Evolutionary conservation across 139 green algal genomes (phyloP), one percentile per base, ranked within the genome.

Genomic region (Coccomyxa sp.): DNA sequence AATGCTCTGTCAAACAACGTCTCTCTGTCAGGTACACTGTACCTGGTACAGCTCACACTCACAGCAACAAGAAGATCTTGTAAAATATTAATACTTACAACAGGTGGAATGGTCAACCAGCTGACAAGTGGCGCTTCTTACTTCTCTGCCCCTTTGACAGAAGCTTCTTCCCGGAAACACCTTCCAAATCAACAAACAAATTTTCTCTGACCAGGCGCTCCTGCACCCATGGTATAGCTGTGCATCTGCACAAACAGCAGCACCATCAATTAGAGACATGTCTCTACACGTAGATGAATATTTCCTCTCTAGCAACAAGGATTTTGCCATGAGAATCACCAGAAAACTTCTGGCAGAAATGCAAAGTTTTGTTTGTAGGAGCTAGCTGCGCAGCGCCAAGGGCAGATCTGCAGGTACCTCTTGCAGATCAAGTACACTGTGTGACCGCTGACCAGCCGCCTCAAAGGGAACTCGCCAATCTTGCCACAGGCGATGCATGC

Each of bases 181-280:
- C 74, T 17, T 38, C 28, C 74, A 78, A 27, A 31, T 78, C 74
- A 16, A 78, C 74, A 78, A 32, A 38, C n/a, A 78, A 10, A 10
- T 78, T 78, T 31, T 78, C 74, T 10, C 74, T 28, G 21, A 78
- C 74, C 74, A 78, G 21, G 74, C 74, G 74, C 74, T 78, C 23
- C 28, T 78, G 74, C 74, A 78, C 74, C 74, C 74, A 78, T 17
- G n/a, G n/a, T 23, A 78, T 27, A 17, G n/a, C 74, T 78, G 74
- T 78, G 74, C 74, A 71, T 9, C 63, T 71, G 63, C 21, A 25
- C 21, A n/a, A n/a, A n/a, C 63, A 71, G 63, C 63, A 25, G 10
- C 10, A 25, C 21, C 63, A 71, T 21, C 7, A 71, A 71, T 15
- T 25, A 28, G 63, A 21, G 63, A 28, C 63, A 71, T 71, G 18